A percentile compares a stretch with the other conserved stretches of the same genome.
phyloP scores from a whole-genome alignment of 257 asterid genomes.

The Solanum pennellii region DNA sequence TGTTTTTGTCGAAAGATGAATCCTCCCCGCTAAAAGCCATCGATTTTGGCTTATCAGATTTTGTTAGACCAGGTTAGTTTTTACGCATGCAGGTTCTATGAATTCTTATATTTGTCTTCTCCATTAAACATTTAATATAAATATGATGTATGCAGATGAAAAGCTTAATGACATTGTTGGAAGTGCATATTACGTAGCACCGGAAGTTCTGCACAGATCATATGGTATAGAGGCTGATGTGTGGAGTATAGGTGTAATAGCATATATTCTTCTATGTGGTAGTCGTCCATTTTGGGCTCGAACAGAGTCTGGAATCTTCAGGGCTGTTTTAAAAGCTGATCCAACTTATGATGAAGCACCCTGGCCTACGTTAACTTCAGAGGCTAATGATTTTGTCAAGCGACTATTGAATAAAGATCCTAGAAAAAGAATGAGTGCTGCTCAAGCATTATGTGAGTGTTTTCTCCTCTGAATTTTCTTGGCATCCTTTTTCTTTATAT shows the following conservation, averaged over 20 bases:
- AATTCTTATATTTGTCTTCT: neutral
- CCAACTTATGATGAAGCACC: conserved; percentile 51
- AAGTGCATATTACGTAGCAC: conserved; percentile 46
- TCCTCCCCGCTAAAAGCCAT: conserved; percentile 45
- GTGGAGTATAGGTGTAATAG: conserved; percentile 40
- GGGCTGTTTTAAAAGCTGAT: conserved; percentile 43
- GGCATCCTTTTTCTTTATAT: neutral
- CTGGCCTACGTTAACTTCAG: conserved; percentile 44
- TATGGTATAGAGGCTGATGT: conserved; percentile 41
- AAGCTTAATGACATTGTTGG: conserved; percentile 63
- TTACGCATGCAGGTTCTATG: neutral
- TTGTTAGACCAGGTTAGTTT: conserved; percentile 44
- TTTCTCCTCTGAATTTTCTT: neutral
- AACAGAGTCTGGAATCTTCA: conserved; percentile 59
- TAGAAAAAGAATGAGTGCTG: conserved; percentile 51
- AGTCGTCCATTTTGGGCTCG: conserved; percentile 70
- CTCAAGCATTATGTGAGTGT: conserved; percentile 62
- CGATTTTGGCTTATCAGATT: conserved; percentile 64
- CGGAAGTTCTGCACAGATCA: conserved; percentile 41
- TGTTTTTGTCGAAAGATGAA: conserved; percentile 44
- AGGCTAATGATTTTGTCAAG: conserved; percentile 49
- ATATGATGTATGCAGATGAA: conserved; percentile 35
- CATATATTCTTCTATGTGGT: conserved; percentile 59
- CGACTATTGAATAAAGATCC: conserved; percentile 49
- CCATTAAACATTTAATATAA: neutral